These are phyloP conservation scores for Aurantiochytrium sp. DNA, from an alignment of 108 stramenopile species.

Conservation along the genomic window DNA sequence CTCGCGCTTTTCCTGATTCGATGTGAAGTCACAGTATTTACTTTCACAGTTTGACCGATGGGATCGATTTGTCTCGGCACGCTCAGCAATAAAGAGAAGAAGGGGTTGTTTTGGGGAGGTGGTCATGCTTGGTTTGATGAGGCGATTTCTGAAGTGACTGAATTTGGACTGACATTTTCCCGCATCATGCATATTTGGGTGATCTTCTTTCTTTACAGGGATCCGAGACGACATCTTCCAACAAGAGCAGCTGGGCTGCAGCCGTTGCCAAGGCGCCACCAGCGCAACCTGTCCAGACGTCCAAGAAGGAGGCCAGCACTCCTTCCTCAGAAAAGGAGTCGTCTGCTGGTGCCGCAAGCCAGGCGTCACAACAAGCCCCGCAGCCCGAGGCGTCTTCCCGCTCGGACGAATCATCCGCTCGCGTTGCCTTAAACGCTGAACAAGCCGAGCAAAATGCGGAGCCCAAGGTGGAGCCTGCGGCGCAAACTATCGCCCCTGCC, in stretches of 20 bases:
- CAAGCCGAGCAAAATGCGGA: neutral
- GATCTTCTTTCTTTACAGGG: neutral
- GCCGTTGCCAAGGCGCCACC: constrained; percentile 5
- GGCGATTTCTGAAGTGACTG: too few relatives aligned
- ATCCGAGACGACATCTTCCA: neutral
- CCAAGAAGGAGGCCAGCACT: neutral
- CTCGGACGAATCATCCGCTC: too few relatives aligned
- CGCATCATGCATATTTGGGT: too few relatives aligned
- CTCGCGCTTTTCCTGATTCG: neutral
- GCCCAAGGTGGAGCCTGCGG: neutral
- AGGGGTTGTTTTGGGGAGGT: too few relatives aligned
- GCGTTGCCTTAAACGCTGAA: neutral
- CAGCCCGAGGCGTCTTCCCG: too few relatives aligned
- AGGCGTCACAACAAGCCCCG: too few relatives aligned
- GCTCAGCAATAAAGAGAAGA: too few relatives aligned
- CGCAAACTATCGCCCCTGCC: neutral
- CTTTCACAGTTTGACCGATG: neutral
- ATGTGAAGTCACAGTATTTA: neutral
- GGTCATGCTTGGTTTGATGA: too few relatives aligned
- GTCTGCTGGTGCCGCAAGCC: too few relatives aligned
- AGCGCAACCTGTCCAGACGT: neutral
- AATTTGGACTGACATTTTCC: too few relatives aligned
- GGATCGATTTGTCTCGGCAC: neutral
- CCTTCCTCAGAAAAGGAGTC: neutral
- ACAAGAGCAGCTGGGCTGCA: neutral